These are phyloP conservation scores for Globisporangium paroecandrum DNA, from an alignment of 352 stramenopile species.

Conservation along the genomic window DNA sequence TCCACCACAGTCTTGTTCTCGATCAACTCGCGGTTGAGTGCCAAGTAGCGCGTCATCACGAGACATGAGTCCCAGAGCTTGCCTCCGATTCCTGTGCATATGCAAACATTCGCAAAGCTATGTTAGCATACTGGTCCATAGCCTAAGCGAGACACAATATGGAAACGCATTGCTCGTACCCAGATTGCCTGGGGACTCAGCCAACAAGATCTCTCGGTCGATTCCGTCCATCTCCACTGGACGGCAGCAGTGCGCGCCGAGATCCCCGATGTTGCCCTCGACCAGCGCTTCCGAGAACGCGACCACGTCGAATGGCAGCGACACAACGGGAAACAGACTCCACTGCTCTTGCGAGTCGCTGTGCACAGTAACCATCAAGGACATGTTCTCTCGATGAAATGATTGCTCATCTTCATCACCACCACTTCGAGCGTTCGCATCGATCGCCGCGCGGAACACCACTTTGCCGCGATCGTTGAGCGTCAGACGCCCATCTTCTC, in stretches of 20 bases:
- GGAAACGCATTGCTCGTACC: constrained; percentile 24
- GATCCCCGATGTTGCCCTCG: constrained; percentile 21
- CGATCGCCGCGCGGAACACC: constrained; percentile 43
- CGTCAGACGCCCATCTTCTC: constrained; percentile 31
- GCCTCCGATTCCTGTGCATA: constrained; percentile 55
- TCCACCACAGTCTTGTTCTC: constrained; percentile 54
- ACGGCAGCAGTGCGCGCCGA: constrained; percentile 75
- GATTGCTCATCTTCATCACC: too few species aligned
- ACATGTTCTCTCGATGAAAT: constrained; percentile 18
- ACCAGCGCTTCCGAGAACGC: constrained; percentile 14
- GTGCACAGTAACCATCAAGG: constrained; percentile 43
- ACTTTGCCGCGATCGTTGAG: constrained; percentile 67
- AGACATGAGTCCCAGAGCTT: constrained; percentile 84
- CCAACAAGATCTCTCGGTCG: constrained; percentile 56
- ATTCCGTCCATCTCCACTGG: constrained; percentile 48
- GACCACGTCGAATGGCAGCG: constrained; percentile 44
- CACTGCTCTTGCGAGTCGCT: constrained; percentile 29
- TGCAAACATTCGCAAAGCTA: neutral
- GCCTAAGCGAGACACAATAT: neutral
- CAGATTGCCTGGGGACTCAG: constrained; percentile 69
- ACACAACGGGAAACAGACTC: constrained; percentile 67
- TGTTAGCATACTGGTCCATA: constrained; percentile 1
- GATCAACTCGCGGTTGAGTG: constrained; percentile 34
- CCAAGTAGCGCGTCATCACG: constrained; percentile 64
- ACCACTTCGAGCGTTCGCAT: neutral